Percentiles rank a stretch among this genome's conserved stretches.
Evolutionary conservation across 2,329 filamentous ascomycete genomes (phyloP).

Genomic region (Claviceps monticola): DNA sequence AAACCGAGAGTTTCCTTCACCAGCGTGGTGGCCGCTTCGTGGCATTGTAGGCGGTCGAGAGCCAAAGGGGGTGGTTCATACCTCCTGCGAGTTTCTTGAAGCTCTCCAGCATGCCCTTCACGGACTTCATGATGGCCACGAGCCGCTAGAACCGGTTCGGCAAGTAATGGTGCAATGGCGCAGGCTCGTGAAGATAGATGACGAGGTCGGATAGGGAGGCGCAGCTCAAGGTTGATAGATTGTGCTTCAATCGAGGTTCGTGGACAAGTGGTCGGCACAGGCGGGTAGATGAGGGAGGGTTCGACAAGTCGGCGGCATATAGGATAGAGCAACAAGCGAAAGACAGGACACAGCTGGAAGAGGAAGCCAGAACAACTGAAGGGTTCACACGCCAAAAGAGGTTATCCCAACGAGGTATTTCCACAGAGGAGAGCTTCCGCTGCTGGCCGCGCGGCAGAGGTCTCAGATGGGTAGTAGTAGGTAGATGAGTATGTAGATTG

Average conservation of each 20-base stretch:
- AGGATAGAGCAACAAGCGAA: neutral
- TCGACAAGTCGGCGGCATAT: neutral
- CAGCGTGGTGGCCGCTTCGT: neutral
- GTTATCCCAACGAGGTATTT: neutral
- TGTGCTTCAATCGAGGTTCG: neutral
- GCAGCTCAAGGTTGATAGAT: neutral
- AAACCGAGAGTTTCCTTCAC: neutral
- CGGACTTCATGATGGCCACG: slow-evolving; percentile 23
- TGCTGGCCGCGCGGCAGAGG: neutral
- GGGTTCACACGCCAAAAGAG: neutral
- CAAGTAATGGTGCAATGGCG: neutral
- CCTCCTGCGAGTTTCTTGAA: slow-evolving; percentile 33
- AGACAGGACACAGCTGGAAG: neutral
- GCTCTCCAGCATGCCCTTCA: slow-evolving; percentile 41
- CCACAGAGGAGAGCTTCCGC: neutral
- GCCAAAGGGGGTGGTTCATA: slow-evolving; percentile 5
- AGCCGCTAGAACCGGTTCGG: neutral
- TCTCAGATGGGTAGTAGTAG: too few relatives aligned
- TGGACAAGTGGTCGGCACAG: neutral
- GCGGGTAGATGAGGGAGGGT: neutral
- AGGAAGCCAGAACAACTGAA: neutral
- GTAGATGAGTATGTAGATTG: neutral
- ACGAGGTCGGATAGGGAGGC: neutral
- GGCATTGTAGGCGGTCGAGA: neutral
- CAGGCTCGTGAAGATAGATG: neutral